Evolutionary conservation across 257 asterid genomes (phyloP).

Genomic region (Solanum lignicaule): DNA sequence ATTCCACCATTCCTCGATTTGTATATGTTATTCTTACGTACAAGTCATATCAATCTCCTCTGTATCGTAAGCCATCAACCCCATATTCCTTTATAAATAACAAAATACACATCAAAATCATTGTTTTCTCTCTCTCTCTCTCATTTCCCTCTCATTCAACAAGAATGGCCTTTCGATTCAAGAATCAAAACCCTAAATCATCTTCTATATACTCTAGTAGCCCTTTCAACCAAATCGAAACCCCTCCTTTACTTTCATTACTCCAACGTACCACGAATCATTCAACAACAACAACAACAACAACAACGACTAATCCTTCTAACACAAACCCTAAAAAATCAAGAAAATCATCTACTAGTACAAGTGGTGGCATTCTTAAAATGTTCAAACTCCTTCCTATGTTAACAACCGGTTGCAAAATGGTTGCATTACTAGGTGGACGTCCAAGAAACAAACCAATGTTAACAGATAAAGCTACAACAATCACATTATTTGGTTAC

Average conservation of each 20-base stretch:
- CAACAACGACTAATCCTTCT: not conserved
- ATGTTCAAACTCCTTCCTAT: constrained; percentile 92
- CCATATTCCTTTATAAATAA: not conserved
- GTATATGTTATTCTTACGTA: not conserved
- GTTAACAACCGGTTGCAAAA: constrained; percentile 85
- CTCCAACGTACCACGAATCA: constrained; percentile 30
- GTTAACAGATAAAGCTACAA: constrained; percentile 62
- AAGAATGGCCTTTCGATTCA: not conserved
- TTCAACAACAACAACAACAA: not conserved
- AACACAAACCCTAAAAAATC: constrained; percentile 19
- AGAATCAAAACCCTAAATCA: constrained; percentile 1
- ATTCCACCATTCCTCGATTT: not conserved
- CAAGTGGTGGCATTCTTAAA: constrained; percentile 50
- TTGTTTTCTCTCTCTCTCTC: not conserved
- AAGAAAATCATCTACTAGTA: constrained; percentile 13
- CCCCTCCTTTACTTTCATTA: constrained; percentile 37
- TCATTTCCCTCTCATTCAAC: not conserved
- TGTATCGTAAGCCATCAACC: not conserved
- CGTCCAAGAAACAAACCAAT: constrained; percentile 48
- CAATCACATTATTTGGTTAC: constrained; percentile 73
- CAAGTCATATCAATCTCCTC: not conserved
- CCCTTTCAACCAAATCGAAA: constrained; percentile 48
- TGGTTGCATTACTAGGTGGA: constrained; percentile 73
- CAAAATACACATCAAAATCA: not conserved
- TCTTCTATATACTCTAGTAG: constrained; percentile 37